A percentile compares a stretch with the other conserved stretches of the same genome.
phyloP scores from a whole-genome alignment of 768 basidiomycete genomes.

The Chalciporus pseudorubinellus region DNA sequence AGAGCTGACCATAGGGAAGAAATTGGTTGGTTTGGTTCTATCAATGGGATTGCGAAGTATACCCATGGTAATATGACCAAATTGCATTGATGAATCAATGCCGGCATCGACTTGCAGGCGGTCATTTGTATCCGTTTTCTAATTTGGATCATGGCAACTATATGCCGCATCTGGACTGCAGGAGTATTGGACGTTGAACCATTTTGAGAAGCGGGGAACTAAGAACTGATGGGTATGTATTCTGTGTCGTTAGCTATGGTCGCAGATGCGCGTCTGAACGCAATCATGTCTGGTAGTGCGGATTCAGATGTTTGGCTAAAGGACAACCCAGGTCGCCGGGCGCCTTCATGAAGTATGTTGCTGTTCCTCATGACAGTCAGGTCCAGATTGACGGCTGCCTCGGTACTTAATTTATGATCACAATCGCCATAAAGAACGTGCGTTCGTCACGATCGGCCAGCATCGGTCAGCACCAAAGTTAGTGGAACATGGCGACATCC shows the following conservation, averaged over 20 bases:
- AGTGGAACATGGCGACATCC: neutral
- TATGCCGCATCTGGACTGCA: no score
- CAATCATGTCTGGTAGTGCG: neutral
- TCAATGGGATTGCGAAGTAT: conserved; percentile 15
- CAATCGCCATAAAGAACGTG: neutral
- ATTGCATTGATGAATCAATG: conserved; percentile 1
- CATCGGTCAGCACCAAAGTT: neutral
- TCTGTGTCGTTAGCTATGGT: neutral
- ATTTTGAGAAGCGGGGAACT: no score
- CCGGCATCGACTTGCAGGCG: neutral
- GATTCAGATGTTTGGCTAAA: neutral
- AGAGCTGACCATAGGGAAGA: no score
- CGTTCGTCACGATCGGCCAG: neutral
- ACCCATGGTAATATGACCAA: conserved; percentile 4
- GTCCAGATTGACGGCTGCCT: no score
- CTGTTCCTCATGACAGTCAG: neutral
- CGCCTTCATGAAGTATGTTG: neutral
- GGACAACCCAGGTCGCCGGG: neutral
- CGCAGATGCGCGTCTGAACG: neutral
- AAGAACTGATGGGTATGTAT: no score
- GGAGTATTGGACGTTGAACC: no score
- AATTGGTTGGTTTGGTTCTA: conserved; percentile 13
- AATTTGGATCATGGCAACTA: no score
- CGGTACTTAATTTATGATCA: neutral
- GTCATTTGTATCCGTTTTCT: neutral